A percentile compares a stretch with the other conserved stretches of the same genome.
Evolutionary conservation across 495 filamentous ascomycete species (phyloP).

Genomic region (Xylaria intraflava): DNA sequence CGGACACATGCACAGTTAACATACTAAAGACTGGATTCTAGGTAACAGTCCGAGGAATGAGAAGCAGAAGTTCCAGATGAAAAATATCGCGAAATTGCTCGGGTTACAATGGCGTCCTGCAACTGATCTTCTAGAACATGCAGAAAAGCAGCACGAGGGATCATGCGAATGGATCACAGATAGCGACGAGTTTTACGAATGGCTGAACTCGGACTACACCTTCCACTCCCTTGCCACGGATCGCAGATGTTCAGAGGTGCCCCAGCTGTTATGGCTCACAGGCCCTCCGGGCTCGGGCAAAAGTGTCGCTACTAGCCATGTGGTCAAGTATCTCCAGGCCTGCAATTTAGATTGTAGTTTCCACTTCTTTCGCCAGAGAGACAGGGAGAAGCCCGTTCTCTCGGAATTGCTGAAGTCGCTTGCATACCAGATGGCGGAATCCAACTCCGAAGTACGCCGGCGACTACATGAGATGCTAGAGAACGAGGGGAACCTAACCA

Average conservation of each 20-base stretch:
- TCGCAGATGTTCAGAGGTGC: background rate
- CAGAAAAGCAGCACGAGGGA: slow-evolving; percentile 12
- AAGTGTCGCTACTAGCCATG: slow-evolving; percentile 16
- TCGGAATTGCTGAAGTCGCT: slow-evolving; percentile 14
- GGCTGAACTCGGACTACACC: slow-evolving; percentile 16
- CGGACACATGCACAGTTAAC: too few relatives aligned
- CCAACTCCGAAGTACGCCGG: slow-evolving; percentile 17
- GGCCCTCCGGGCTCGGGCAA: slow-evolving; percentile 24
- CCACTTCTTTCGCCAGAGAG: slow-evolving; percentile 21
- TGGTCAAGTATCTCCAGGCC: slow-evolving; percentile 15
- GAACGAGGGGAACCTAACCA: slow-evolving; percentile 8
- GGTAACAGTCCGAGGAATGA: too few relatives aligned
- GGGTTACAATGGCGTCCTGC: too few relatives aligned
- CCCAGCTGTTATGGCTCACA: slow-evolving; percentile 20
- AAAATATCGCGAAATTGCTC: too few relatives aligned
- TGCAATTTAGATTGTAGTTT: slow-evolving; percentile 16
- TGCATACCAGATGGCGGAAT: slow-evolving; percentile 24
- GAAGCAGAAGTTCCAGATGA: too few relatives aligned
- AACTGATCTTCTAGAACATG: too few relatives aligned
- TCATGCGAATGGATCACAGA: slow-evolving; percentile 21
- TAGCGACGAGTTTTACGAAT: slow-evolving; percentile 11
- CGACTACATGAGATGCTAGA: slow-evolving; percentile 17
- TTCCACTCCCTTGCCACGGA: background rate
- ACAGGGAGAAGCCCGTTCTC: slow-evolving; percentile 5
- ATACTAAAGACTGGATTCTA: too few relatives aligned